phyloP scores from a whole-genome alignment of 129 eudicot species.

The Tagetes patula region DNA sequence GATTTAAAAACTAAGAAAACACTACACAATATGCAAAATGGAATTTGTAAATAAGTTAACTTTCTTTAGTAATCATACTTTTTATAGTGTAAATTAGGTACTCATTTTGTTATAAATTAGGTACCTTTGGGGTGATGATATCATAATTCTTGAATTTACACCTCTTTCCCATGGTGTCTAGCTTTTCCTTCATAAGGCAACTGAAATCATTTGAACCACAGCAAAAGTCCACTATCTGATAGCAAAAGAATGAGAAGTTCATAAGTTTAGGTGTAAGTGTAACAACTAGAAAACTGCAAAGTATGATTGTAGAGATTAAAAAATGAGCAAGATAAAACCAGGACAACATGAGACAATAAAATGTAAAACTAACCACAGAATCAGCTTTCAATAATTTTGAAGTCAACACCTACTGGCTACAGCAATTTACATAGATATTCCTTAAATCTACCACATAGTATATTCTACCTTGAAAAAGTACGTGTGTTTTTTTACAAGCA shows the following conservation, averaged over 20 bases:
- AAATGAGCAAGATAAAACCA: background rate
- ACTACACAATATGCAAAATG: background rate
- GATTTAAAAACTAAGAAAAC: too few species aligned
- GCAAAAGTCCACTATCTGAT: conserved; percentile 65
- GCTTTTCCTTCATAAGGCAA: conserved; percentile 52
- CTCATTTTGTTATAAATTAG: background rate
- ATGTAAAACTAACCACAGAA: background rate
- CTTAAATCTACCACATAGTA: background rate
- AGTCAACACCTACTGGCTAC: background rate
- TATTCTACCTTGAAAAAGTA: background rate
- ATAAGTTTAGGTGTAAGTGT: background rate
- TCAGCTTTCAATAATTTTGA: background rate
- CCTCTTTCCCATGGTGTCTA: conserved; percentile 47
- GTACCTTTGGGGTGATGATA: conserved; percentile 46
- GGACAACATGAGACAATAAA: background rate
- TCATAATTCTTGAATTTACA: conserved; percentile 55
- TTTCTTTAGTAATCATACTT: background rate
- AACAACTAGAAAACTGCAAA: background rate
- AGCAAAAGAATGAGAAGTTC: background rate
- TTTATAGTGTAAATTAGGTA: background rate
- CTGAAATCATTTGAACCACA: conserved; percentile 69
- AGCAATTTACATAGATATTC: background rate
- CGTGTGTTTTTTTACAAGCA: background rate
- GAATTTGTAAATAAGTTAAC: background rate
- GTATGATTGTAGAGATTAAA: background rate